Percentiles rank a stretch among this genome's conserved stretches.
These are phyloP conservation scores for Pseudogymnoascus destructans DNA, from an alignment of 2,329 filamentous ascomycete genomes.

Conservation along the genomic window DNA sequence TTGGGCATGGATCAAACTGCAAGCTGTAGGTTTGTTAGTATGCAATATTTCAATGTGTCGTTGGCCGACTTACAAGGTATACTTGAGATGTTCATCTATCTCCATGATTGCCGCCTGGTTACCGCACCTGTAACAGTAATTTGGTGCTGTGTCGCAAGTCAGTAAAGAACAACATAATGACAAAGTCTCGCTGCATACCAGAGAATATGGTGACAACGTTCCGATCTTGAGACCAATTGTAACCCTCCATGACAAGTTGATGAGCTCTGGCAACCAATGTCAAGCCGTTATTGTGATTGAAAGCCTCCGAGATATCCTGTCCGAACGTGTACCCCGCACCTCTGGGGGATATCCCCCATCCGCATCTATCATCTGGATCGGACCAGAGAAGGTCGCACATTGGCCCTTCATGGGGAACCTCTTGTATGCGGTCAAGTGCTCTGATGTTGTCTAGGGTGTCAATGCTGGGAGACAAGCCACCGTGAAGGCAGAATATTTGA, in stretches of 20 bases:
- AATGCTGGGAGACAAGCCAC: conserved; percentile 79
- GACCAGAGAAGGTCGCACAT: conserved; percentile 99
- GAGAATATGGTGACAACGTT: conserved; percentile 99
- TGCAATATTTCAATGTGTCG: conserved; percentile 9
- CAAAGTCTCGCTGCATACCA: conserved; percentile 39
- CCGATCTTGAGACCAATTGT: conserved; percentile 97
- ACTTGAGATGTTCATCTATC: conserved; percentile 98
- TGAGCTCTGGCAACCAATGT: conserved; percentile 92
- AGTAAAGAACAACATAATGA: conserved; percentile 15
- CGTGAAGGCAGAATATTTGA: conserved; percentile 79
- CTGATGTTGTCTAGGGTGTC: conserved; percentile 94
- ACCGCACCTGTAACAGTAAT: conserved; percentile 97
- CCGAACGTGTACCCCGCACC: conserved; percentile 92
- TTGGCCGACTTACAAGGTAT: conserved; percentile 79
- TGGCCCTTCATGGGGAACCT: conserved; percentile 94
- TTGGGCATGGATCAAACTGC: conserved; percentile 96
- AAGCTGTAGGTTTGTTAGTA: conserved; percentile 47
- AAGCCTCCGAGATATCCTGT: conserved; percentile 95
- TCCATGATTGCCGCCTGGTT: conserved; percentile 99
- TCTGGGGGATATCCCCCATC: conserved; percentile 90
- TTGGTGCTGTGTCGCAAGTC: conserved; percentile 45
- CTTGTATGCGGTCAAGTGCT: conserved; percentile 88
- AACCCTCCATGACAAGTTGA: conserved; percentile 98
- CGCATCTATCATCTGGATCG: conserved; percentile 91
- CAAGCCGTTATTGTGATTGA: conserved; percentile 97